Base-by-base conservation (phyloP, 257 asterid genomes). In the Lycium ferocissimum region DNA sequence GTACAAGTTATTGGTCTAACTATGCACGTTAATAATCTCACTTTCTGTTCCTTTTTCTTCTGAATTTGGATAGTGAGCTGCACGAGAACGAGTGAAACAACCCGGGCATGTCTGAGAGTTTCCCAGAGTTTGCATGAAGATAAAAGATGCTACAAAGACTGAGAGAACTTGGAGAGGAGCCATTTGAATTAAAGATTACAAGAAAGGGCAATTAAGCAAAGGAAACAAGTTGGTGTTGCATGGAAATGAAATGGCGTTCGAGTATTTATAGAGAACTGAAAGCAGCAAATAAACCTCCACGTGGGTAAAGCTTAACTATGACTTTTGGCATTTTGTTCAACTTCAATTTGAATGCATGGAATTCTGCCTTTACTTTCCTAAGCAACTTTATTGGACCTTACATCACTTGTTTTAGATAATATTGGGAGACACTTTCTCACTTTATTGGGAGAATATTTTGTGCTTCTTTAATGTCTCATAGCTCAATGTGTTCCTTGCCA, bases 41-140 rank as follows among this genome's bases (percentile, higher is more conserved):
- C 98, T 89, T 80, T 93, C 93, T 73, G 97, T 94, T 90, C 98
- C 97, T 83, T 90, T 92, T 82, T 90, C 92, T 76, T 91, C 94
- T 87, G 98, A 94, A 83, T 88, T 88, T 13, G 95, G 94, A 89
- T 93, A 95, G 87, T 92, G 85, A 14, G 95, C 85, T 26, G 98
- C 97, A 53, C 92, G 92, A 26, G 98, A 93, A 45, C 80, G 93
- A 87, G 88, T 83, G 85, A 92, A 95, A 83, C 97, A 93, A 83
- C 91, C 95, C 8, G 79, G 63, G 85, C 97, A 93, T 1, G 92
- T 85, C 37, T 90, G 91, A 61, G 97, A 90, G 79, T 86, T 85
- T 67, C 85, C 94, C 9, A 40, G 82, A 37, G 83, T 26, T 65
- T 73, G 90, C 88, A 90, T 83, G 83, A 90, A 70, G 79, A 92